Conservation (phyloP, 257 asterid genomes). For the Fraxinus anomala region DNA sequence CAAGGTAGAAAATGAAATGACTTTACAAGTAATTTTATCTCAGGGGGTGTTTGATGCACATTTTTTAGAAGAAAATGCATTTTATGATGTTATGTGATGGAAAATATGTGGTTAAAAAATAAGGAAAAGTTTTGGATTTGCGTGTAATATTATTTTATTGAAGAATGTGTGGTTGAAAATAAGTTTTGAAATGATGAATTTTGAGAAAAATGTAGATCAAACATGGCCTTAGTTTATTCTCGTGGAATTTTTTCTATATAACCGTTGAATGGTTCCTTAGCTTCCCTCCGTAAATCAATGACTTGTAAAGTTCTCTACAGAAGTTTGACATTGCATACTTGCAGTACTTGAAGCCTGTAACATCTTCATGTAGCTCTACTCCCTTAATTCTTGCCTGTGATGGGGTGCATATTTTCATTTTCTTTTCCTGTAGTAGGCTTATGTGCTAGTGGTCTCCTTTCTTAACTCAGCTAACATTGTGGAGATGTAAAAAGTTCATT, state of each 20-base stretch:
- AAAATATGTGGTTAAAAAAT: too few relatives aligned
- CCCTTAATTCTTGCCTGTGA: background rate
- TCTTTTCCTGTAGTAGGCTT: background rate
- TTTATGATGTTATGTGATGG: too few relatives aligned
- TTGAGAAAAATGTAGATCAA: too few relatives aligned
- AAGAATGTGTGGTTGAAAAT: too few relatives aligned
- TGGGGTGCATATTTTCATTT: background rate
- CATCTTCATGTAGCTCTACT: background rate
- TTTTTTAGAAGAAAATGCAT: too few relatives aligned
- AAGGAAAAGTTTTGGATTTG: too few relatives aligned
- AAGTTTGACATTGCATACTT: background rate
- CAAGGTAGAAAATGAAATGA: constrained; percentile 55
- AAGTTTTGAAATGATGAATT: too few relatives aligned
- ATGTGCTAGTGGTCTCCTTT: background rate
- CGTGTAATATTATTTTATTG: too few relatives aligned
- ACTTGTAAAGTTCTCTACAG: background rate
- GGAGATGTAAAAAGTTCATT: background rate
- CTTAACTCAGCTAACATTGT: background rate
- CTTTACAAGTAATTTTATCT: background rate
- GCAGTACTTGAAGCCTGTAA: background rate
- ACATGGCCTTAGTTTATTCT: background rate
- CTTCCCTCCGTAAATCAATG: constrained; percentile 9
- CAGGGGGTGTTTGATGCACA: too few relatives aligned
- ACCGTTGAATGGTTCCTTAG: constrained; percentile 10
- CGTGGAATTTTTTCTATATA: background rate